A percentile compares a stretch with the other conserved stretches of the same genome.
phyloP scores from a whole-genome alignment of 2,329 filamentous ascomycete species.

The Colletotrichum plurivorum region DNA sequence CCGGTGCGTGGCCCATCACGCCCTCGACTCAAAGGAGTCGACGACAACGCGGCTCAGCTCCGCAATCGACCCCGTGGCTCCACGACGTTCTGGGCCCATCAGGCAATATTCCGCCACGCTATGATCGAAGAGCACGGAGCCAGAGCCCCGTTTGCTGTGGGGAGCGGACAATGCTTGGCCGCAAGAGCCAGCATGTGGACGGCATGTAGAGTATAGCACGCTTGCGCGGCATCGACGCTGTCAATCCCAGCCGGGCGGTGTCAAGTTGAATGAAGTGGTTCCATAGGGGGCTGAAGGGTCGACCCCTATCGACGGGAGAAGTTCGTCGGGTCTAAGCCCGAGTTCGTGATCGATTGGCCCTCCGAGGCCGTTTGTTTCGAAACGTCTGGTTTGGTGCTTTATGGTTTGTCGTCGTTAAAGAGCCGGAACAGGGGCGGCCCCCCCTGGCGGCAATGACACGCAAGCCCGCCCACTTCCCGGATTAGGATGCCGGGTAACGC shows the following conservation, averaged over 20 bases:
- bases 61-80: slow-evolving; percentile 24
- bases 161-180: slow-evolving; percentile 10
- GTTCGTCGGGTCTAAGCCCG: slow-evolving; percentile 25
- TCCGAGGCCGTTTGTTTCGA: slow-evolving; percentile 31
- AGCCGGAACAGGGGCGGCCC: too few relatives aligned
- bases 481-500: slow-evolving; percentile 24
- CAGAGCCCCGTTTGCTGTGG: slow-evolving; percentile 11
- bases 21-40: slow-evolving; percentile 1
- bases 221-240: slow-evolving; percentile 26
- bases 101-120: slow-evolving; percentile 16
- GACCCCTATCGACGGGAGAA: background rate
- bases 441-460: slow-evolving; percentile 11
- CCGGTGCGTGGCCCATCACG: slow-evolving; percentile 3
- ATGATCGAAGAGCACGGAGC: slow-evolving; percentile 23
- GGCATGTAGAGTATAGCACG: slow-evolving; percentile 12
- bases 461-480: slow-evolving; percentile 38
- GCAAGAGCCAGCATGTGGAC: background rate
- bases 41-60: slow-evolving; percentile 22
- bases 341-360: slow-evolving; percentile 23
- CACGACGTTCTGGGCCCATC: slow-evolving; percentile 15
- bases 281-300: slow-evolving; percentile 16
- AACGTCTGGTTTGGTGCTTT: slow-evolving; percentile 17
- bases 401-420: background rate
- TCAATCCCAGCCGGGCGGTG: slow-evolving; percentile 19
- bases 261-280: slow-evolving; percentile 32